Evolutionary conservation across 2,329 filamentous ascomycete genomes (phyloP), one percentile per base, ranked within the genome.

Genomic region (Cladosporium sphaerospermum): DNA sequence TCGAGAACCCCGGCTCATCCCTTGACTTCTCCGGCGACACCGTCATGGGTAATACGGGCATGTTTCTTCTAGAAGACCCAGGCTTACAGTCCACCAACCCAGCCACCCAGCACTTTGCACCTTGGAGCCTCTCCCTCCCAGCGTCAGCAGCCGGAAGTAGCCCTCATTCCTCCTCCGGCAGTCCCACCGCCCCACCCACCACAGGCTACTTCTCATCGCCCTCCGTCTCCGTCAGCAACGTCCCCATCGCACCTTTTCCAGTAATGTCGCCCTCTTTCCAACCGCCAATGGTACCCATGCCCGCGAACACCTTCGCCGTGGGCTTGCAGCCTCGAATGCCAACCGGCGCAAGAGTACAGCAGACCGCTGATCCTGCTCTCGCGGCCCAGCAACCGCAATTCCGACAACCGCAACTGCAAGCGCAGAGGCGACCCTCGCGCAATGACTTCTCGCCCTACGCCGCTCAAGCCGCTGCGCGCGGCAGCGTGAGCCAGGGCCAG

Each of bases 21-120:
- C 16, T 32, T 3, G 61, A 63, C 47, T 61, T 65, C 47, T 60
- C 60, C 31, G 56, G 55, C 16, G 71, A 74, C 43, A 64, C 68
- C 0, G 70, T 76, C 13, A 77, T 76, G 74, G 70, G 71, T 9
- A 70, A 71, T 36, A 64, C 67, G 0, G 72, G 74, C 4, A 76
- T 76, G 73, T 64, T 73, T 37, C 63, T 76, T 1, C 67, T 76
- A 28, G 75, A 77, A 57, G 74, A 76, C 53, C 62, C 68, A 11
- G 72, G 73, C 7, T 59, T 75, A 32, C 74, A 76, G 39, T 58
- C 61, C 9, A 59, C 57, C 43, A 54, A 54, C 7, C 58, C 56
- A 9, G 36, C 43, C 14, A 14, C 48, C 2, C 51, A 53, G 14
- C 52, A 32, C 37, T 54, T 49, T 16, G 39, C 40, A 9, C 45